Conservation (phyloP, 176 grass and related monocot species). For the Stipa capillata region DNA sequence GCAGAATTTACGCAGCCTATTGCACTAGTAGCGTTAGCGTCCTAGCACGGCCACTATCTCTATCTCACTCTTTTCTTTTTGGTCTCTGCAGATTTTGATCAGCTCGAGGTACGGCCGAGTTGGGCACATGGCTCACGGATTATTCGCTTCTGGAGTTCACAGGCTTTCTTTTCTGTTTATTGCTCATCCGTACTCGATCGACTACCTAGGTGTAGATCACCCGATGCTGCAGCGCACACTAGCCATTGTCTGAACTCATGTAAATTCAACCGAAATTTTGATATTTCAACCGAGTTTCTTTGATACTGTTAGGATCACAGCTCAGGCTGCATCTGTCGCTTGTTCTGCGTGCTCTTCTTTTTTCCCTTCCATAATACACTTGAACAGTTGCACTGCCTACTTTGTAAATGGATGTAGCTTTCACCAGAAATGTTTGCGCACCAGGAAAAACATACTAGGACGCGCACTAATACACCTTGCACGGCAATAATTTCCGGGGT, state of each 20-base stretch:
- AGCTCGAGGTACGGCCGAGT: constrained; percentile 1
- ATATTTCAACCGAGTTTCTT: too few species aligned
- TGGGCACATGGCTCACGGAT: constrained; percentile 8
- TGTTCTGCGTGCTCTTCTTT: neutral
- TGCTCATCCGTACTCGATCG: too few species aligned
- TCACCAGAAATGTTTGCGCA: neutral
- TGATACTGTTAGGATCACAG: too few species aligned
- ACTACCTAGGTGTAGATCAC: neutral
- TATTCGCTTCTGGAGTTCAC: neutral
- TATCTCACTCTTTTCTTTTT: neutral
- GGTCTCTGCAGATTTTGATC: neutral
- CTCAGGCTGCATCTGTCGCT: neutral
- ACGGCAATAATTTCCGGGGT: neutral
- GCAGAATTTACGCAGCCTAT: neutral
- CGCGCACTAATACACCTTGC: neutral
- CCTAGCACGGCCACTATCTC: neutral
- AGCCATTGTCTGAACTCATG: too few species aligned
- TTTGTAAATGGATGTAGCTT: neutral
- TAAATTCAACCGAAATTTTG: too few species aligned
- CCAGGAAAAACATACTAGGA: too few species aligned
- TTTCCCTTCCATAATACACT: too few species aligned
- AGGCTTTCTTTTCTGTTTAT: neutral
- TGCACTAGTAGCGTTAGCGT: neutral
- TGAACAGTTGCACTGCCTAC: too few species aligned
- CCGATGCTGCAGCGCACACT: neutral